phyloP scores from a whole-genome alignment of 208 protist species.

The Acanthamoeba divionensis region DNA sequence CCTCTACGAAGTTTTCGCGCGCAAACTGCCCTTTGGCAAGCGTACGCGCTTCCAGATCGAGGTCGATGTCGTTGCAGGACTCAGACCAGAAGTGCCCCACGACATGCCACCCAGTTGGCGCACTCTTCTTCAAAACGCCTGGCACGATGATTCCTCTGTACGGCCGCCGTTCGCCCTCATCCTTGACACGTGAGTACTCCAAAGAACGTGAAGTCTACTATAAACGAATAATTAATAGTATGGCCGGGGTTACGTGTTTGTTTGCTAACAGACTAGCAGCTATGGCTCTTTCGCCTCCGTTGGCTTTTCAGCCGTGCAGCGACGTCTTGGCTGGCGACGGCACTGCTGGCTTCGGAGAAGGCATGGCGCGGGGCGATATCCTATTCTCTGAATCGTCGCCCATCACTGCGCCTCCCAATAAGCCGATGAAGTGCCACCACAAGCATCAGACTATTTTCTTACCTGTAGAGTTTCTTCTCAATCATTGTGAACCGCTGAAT shows the following conservation, averaged over 20 bases:
- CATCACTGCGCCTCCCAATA: neutral
- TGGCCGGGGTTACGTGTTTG: no score
- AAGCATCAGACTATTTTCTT: neutral
- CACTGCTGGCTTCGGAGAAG: neutral
- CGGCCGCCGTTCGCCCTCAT: constrained; percentile 12
- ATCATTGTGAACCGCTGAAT: neutral
- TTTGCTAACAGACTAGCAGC: neutral
- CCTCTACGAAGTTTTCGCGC: constrained; percentile 35
- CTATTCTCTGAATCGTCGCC: neutral
- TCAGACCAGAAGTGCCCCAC: neutral
- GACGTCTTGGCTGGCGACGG: neutral
- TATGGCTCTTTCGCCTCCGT: neutral
- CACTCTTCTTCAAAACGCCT: neutral
- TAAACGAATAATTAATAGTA: no score
- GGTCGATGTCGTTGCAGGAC: neutral
- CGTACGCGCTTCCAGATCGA: constrained; percentile 41
- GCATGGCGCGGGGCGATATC: neutral
- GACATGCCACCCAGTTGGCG: neutral
- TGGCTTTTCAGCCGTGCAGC: neutral
- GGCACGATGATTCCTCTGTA: neutral
- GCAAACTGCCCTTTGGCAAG: neutral
- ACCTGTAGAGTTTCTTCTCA: neutral
- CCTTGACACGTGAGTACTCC: neutral
- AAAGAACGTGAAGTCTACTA: neutral
- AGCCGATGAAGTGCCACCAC: neutral